Evolutionary conservation across 129 eudicot genomes (phyloP).

Genomic region (Deinandra increscens): DNA sequence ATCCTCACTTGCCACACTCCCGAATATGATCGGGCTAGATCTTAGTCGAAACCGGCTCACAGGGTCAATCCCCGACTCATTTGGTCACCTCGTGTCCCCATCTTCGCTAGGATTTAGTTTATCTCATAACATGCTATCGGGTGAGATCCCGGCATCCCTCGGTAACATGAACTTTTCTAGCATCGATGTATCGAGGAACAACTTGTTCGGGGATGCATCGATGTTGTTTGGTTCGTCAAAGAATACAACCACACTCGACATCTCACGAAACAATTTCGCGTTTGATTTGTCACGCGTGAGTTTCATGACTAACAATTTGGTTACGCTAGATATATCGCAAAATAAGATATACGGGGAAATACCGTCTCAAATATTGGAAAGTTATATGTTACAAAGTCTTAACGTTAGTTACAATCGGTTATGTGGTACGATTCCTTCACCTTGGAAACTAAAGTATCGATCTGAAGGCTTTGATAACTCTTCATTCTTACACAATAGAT

Average conservation of each 20-base stretch:
- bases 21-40: conserved; percentile 35
- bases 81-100: conserved; percentile 32
- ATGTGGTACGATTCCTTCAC: conserved; percentile 44
- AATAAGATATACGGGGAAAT: conserved; percentile 47
- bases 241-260: conserved; percentile 16
- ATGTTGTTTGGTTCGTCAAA: conserved; percentile 47
- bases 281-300: conserved; percentile 38
- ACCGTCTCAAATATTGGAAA: conserved; percentile 33
- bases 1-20: conserved; percentile 46
- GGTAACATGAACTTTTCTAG: conserved; percentile 28
- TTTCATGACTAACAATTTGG: conserved; percentile 21
- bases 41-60: conserved; percentile 47
- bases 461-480: conserved; percentile 38
- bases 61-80: conserved; percentile 50
- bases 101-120: conserved; percentile 18
- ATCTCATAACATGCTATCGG: conserved; percentile 54
- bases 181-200: conserved; percentile 51
- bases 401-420: conserved; percentile 43
- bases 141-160: conserved; percentile 48
- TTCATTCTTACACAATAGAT: conserved; percentile 41
- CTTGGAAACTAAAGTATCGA: conserved; percentile 46
- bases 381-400: conserved; percentile 17
- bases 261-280: conserved; percentile 43
- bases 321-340: conserved; percentile 35
- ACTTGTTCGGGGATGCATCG: conserved; percentile 50